A percentile compares a stretch with the other conserved stretches of the same genome.
Conservation (phyloP, 2,329 filamentous ascomycete species). For the Sphaerulina vaccinii region DNA sequence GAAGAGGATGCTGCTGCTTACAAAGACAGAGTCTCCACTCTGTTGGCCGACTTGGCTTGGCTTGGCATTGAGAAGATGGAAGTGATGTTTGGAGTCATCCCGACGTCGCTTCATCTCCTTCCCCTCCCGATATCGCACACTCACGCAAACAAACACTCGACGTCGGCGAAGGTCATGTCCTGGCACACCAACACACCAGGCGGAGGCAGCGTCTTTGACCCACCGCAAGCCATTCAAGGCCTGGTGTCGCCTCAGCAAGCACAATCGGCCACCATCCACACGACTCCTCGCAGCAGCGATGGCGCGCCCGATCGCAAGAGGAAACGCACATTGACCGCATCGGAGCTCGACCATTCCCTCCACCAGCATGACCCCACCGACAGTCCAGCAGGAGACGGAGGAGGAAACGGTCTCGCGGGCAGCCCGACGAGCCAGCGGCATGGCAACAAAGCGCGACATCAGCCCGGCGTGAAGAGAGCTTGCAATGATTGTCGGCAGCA, state of each 20-base stretch:
- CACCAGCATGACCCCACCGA: constrained; percentile 13
- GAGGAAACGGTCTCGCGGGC: constrained; percentile 18
- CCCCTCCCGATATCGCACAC: constrained; percentile 16
- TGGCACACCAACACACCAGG: constrained; percentile 23
- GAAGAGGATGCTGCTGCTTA: no score
- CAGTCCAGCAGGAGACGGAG: constrained; percentile 18
- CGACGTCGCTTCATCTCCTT: not conserved
- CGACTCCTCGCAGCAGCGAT: constrained; percentile 16
- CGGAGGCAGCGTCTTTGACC: constrained; percentile 21
- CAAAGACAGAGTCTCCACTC: no score
- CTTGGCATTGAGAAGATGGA: no score
- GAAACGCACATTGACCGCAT: constrained; percentile 21
- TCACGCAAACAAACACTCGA: constrained; percentile 3
- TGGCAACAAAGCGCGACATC: constrained; percentile 31
- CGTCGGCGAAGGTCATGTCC: constrained; percentile 24
- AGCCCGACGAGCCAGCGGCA: constrained; percentile 21
- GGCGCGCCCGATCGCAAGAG: constrained; percentile 20
- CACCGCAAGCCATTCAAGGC: constrained; percentile 14
- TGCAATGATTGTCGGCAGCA: constrained; percentile 85
- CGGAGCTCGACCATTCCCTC: constrained; percentile 8
- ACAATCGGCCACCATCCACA: constrained; percentile 19
- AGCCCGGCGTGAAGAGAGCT: constrained; percentile 65
- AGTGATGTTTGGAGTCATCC: no score
- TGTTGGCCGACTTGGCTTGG: no score
- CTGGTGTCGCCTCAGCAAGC: constrained; percentile 23